Base-by-base conservation (phyloP, 495 filamentous ascomycete species). In the Bacidia rubella region DNA sequence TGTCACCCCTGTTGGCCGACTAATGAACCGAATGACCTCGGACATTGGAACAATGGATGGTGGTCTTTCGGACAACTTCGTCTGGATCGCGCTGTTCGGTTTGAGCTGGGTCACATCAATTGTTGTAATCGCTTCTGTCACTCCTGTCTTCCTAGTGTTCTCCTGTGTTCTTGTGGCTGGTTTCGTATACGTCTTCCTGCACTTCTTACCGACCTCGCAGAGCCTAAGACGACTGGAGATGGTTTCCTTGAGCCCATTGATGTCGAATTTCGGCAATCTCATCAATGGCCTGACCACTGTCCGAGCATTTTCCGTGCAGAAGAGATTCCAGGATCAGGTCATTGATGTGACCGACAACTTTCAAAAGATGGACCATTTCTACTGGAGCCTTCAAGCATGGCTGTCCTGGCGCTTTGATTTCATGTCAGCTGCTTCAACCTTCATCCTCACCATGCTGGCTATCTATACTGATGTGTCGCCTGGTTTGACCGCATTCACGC, bases 301-400 rank as follows among this genome's bases (percentile, higher is more conserved):
- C 15, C 77, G 84, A 38, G 74, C 87, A 0, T 90, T 87, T 62
- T 75, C 70, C 42, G 85, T 81, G 3, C 79, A 89, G 58, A 65
- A 71, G 12, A 79, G 81, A 44, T 94, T 92, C 57, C 86, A 92
- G 58, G 72, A 75, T 50, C 74, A 80, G 21, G 82, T 88, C 52
- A 83, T 93, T 40, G 70, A 71, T 2, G 84, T 84, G 19, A 83
- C 83, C 0, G 87, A 93, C 64, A 75, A 75, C 2, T 93, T 93
- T 64, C 86, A 90, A 64, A 87, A 86, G 57, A 89, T 90, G 83
- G 87, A 93, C 60, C 87, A 93, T 64, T 88, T 93, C 67, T 93
- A 89, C 67, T 93, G 87, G 86, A 83, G 77, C 45, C 70, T 90
- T 5, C 86, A 90, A 59, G 75, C 78, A 23, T 93, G 87, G 87